Percentiles rank a stretch among this genome's conserved stretches.
phyloP scores from a whole-genome alignment of 2,329 filamentous ascomycete species.

The Thielaviopsis populi region DNA sequence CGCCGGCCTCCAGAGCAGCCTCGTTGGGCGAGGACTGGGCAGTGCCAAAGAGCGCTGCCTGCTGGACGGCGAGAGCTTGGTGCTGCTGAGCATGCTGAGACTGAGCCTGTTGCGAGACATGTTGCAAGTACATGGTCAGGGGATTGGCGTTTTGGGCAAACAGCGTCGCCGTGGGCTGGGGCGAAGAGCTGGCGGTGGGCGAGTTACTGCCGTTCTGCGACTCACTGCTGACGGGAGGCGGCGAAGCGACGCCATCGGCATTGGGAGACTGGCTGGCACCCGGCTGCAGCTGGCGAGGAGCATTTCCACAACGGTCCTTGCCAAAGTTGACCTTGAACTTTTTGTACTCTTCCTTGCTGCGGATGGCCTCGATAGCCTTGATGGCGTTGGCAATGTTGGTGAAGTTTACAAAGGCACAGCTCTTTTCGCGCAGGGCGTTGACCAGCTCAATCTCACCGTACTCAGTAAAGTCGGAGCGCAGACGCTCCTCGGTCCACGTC shows the following conservation, averaged over 20 bases:
- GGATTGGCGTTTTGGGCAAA: conserved; percentile 79
- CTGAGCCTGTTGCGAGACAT: conserved; percentile 58
- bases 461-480: conserved; percentile 92
- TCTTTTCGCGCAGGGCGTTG: conserved; percentile 94
- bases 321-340: conserved; percentile 99
- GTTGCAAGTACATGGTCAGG: conserved; percentile 81
- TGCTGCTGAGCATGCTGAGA: conserved; percentile 63
- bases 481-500: conserved; percentile 88
- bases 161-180: conserved; percentile 52
- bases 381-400: conserved; percentile 99
- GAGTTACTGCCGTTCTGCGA: conserved; percentile 33
- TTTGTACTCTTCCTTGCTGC: conserved; percentile 89
- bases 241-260: conserved; percentile 43
- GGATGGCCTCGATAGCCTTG: conserved; percentile 94
- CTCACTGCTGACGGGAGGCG: conserved; percentile 33
- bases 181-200: conserved; percentile 40
- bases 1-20: conserved; percentile 44
- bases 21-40: conserved; percentile 46
- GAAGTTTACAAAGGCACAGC: conserved; percentile 98
- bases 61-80: conserved; percentile 56
- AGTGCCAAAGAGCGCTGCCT: conserved; percentile 66
- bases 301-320: conserved; percentile 95
- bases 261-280: conserved; percentile 46
- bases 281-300: conserved; percentile 69
- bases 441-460: conserved; percentile 97